These are phyloP conservation scores for Pseudomassariella vexata DNA, from an alignment of 2,329 filamentous ascomycete species.

Conservation along the genomic window DNA sequence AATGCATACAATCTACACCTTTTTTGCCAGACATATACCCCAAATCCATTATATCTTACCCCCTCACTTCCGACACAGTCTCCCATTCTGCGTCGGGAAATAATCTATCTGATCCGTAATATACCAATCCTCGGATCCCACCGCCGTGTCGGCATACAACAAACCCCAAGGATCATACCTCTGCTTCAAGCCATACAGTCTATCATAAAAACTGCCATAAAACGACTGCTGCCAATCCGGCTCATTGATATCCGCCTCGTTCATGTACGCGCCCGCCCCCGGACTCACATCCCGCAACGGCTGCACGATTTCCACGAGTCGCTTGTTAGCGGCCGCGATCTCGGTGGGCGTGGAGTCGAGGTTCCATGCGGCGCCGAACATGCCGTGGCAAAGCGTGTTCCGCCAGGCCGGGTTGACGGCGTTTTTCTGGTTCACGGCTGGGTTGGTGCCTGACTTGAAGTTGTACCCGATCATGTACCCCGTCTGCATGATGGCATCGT, in stretches of 20 bases:
- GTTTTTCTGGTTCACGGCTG: constrained; percentile 17
- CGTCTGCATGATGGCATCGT: constrained; percentile 8
- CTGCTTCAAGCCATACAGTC: constrained; percentile 30
- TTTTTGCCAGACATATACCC: too few species aligned
- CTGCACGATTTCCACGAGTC: not conserved
- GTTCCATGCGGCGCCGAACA: not conserved
- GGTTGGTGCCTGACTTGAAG: constrained; percentile 12
- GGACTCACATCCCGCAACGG: constrained; percentile 9
- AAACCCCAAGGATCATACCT: constrained; percentile 27
- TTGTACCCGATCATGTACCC: constrained; percentile 16
- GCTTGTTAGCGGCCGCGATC: constrained; percentile 1
- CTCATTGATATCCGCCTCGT: constrained; percentile 32
- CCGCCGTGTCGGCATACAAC: constrained; percentile 1
- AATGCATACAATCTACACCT: too few species aligned
- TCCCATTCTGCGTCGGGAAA: not conserved
- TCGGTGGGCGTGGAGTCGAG: not conserved
- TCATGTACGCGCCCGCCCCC: constrained; percentile 22
- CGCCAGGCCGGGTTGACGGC: constrained; percentile 37
- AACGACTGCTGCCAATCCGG: constrained; percentile 23
- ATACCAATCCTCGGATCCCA: not conserved
- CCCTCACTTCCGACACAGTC: constrained; percentile 1
- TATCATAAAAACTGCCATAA: constrained; percentile 26
- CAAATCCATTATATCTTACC: too few species aligned
- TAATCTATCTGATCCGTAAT: constrained; percentile 1
- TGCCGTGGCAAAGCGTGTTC: constrained; percentile 27